Base-by-base conservation (phyloP, 108 stramenopile species). In the Parietichytrium sp. region DNA sequence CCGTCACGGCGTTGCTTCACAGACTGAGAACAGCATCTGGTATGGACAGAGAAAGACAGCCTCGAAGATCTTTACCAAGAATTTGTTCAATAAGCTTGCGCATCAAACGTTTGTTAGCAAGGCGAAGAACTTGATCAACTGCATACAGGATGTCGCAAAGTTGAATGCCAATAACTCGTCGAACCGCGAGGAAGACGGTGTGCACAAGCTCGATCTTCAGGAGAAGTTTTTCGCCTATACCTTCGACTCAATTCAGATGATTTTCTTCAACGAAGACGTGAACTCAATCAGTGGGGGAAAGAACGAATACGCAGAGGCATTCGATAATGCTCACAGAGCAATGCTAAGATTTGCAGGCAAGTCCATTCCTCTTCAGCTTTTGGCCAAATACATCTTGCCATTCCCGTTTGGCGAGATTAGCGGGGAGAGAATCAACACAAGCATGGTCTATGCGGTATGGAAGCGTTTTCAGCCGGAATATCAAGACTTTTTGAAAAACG, bases 201-300 rank as follows among this genome's bases (percentile, higher is more conserved):
- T 42, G 6, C 10, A 6, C 20, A 15, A 33, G 4, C 38, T 72
- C 0, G 61, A 72, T 15, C 36, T 72, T 33, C 61, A 72, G 42
- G 61, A 72, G 20, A 72, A 72, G 42, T 72, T 72, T 42, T 82
- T 72, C 48, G n/a, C 51, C 20, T 52, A 86, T 4, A 79, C 84
- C 45, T 49, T 88, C 29, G 88, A 88, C 52, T 83, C 83, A 3
- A 84, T 88, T 79, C 85, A 52, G 16, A 53, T 83, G 30, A 86
- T 89, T 38, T 87, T 85, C 27, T 89, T 89, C 80, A 87, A 87
- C 72, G 54, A 84, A 10, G 81, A 87, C 27, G 36, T 89, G 15
- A 54, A 85, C 51, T 25, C 55, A 29, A 23, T 87, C 45, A 55
- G 54, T 26, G 42, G 78, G 26, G 47, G 61, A 27, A 49, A 29